These are phyloP conservation scores for Salvia miltiorrhiza DNA, from an alignment of 257 asterid species.

Conservation along the genomic window DNA sequence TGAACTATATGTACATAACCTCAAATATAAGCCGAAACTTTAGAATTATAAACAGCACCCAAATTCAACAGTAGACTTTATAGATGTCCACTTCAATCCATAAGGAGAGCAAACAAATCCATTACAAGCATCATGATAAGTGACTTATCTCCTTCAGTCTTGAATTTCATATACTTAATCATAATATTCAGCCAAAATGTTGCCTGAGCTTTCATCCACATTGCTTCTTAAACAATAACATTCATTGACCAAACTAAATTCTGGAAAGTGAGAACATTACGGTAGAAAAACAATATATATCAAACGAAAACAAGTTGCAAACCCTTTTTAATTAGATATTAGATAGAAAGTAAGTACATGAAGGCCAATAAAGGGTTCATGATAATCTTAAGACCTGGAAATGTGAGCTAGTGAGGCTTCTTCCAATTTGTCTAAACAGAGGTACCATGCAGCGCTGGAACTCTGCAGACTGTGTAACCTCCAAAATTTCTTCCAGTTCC, in stretches of 20 bases:
- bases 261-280: neutral
- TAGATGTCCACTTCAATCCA: neutral
- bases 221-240: neutral
- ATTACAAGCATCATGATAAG: neutral
- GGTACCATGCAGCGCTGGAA: conserved; percentile 85
- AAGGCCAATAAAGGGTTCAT: neutral
- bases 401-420: conserved; percentile 80
- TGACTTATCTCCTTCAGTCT: neutral
- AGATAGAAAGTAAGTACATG: conserved; percentile 5
- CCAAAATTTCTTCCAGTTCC: conserved; percentile 84
- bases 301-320: neutral
- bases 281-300: neutral
- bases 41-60: neutral
- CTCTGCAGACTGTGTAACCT: conserved; percentile 72
- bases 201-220: neutral
- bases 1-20: neutral
- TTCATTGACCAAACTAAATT: neutral
- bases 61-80: neutral
- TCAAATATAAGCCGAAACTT: neutral
- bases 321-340: neutral
- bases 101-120: neutral
- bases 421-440: conserved; percentile 69
- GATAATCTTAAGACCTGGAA: conserved; percentile 60
- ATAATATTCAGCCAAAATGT: conserved; percentile 3
- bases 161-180: neutral